Conservation (phyloP, 331 rosid species). For the Pyracantha coccinea region DNA sequence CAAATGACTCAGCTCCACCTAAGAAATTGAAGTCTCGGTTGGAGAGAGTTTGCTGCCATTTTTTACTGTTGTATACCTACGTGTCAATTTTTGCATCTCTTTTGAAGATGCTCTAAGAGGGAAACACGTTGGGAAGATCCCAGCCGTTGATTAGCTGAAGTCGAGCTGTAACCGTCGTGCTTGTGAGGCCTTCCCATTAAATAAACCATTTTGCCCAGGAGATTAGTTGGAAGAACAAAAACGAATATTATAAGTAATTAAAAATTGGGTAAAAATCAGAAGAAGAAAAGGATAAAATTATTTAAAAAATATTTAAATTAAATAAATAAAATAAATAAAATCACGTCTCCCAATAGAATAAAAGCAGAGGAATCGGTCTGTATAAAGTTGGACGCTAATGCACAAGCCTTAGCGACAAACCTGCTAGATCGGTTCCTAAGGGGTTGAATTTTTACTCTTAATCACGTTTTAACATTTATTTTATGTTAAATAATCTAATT, state of each 20-base stretch:
- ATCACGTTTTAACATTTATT: constrained; percentile 1
- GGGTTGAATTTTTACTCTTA: constrained; percentile 26
- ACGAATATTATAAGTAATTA: background rate
- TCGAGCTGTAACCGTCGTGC: constrained; percentile 32
- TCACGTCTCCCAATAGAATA: constrained; percentile 15
- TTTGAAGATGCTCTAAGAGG: no score
- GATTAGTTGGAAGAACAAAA: constrained; percentile 6
- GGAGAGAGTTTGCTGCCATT: no score
- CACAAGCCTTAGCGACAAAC: constrained; percentile 39
- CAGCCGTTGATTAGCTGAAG: constrained; percentile 7
- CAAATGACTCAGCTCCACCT: no score
- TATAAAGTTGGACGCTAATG: constrained; percentile 31
- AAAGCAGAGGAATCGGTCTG: constrained; percentile 33
- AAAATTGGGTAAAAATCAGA: background rate
- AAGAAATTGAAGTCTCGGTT: no score
- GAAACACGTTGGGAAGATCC: constrained; percentile 21
- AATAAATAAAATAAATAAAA: background rate
- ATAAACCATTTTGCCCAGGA: constrained; percentile 7
- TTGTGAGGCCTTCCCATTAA: constrained; percentile 16
- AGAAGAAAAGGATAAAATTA: background rate
- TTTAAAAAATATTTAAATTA: no score
- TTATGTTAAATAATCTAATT: background rate
- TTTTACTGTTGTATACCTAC: no score
- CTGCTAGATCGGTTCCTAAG: constrained; percentile 50
- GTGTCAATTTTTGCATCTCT: background rate